Evolutionary conservation across 108 stramenopile species (phyloP), one percentile per base, ranked within the genome.

Genomic region (Schizochytrium sp.): DNA sequence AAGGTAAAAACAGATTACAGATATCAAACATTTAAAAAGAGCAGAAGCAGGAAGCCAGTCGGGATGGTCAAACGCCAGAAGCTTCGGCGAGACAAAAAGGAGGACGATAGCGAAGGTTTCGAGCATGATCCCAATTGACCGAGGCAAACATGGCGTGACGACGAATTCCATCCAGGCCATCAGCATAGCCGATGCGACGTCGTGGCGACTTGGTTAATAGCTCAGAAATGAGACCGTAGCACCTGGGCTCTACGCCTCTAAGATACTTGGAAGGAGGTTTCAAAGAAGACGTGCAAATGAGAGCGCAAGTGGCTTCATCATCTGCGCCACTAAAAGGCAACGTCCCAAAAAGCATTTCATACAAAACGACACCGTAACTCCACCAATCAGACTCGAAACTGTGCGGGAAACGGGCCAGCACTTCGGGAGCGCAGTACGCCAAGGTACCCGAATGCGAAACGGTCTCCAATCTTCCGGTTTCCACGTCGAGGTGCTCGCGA

Each of bases 361-460:
- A 83, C 25, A 83, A 23, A 6, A 83, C 48, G n/a, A 83, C 76
- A 16, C 76, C 76, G n/a, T 53, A 53, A 45, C 76, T 83, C 76
- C 76, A 83, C 76, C 76, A 83, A 28, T 83, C 76, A 8, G 76
- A 53, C 51, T 83, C 76, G 28, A 83, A 83, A 25, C 76, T 53
- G 51, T 83, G 76, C 23, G 76, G 76, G 16, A 28, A 34, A 23
- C 76, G 76, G 28, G 19, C 48, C 19, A 83, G 4, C 18, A 83
- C 51, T 23, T 83, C 76, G 19, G 76, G 76, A 12, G 76, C 76
- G 51, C 76, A 83, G 51, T 83, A 83, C 45, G 76, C 48, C 43
- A 83, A 45, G 10, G 76, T 83, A 45, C 76, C 76, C 76, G 76
- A 83, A 12, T 83, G 48, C 51, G 76, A 53, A 4, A 83, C 76